Percentiles rank a stretch among this genome's conserved stretches.
These are phyloP conservation scores for Lactuca saligna DNA, from an alignment of 129 eudicot species.

Conservation along the genomic window DNA sequence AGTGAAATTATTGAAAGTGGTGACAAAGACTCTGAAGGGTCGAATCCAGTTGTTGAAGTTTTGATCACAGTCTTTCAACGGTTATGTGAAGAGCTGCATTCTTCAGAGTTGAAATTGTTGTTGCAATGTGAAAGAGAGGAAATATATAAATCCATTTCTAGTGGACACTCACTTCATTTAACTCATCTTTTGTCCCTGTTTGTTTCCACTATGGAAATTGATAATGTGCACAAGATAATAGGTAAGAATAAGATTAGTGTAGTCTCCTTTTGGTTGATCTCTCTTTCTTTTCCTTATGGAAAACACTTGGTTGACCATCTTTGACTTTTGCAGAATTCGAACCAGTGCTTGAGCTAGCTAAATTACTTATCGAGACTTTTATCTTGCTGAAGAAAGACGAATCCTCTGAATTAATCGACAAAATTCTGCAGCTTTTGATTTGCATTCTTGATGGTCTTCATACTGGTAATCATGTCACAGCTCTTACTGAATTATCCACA, in stretches of 20 bases:
- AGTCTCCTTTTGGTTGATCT: background rate
- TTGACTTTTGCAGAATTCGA: slow-evolving; percentile 49
- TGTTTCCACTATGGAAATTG: slow-evolving; percentile 49
- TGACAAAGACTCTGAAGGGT: slow-evolving; percentile 50
- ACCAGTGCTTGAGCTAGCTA: slow-evolving; percentile 51
- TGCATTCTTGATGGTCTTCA: slow-evolving; percentile 72
- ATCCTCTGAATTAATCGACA: slow-evolving; percentile 37
- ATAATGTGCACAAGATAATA: slow-evolving; percentile 40
- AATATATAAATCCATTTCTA: slow-evolving; percentile 32
- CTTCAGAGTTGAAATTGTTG: slow-evolving; percentile 41
- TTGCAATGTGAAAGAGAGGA: slow-evolving; percentile 46
- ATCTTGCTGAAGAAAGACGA: slow-evolving; percentile 40
- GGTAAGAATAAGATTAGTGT: slow-evolving; percentile 43
- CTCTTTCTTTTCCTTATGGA: background rate
- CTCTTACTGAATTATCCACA: slow-evolving; percentile 36
- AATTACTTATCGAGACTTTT: slow-evolving; percentile 44
- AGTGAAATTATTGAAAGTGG: slow-evolving; percentile 43
- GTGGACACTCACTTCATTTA: slow-evolving; percentile 44
- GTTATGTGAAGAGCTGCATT: slow-evolving; percentile 55
- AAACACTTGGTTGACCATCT: slow-evolving; percentile 1
- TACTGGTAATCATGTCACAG: slow-evolving; percentile 28
- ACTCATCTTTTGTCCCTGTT: slow-evolving; percentile 66
- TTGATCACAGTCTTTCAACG: slow-evolving; percentile 48
- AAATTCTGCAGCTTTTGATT: slow-evolving; percentile 60
- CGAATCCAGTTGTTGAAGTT: slow-evolving; percentile 60